Base-by-base conservation (phyloP, 768 basidiomycete species). In the Cystobasidium tubakii region DNA sequence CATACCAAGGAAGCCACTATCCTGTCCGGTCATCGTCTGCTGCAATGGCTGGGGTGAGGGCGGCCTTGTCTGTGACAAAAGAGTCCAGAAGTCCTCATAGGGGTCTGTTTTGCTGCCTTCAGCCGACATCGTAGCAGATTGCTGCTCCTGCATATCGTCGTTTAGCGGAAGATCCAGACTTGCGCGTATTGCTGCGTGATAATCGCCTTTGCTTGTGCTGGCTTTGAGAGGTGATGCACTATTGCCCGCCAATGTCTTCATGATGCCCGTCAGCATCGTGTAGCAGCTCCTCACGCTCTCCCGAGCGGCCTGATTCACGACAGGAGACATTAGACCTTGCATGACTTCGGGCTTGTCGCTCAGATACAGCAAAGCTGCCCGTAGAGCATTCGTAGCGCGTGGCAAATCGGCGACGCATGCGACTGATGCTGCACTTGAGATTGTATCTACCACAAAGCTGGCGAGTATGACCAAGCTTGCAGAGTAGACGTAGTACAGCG, bases 401-500 rank as follows among this genome's bases (percentile, higher is more conserved):
- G 46, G 46, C 4, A 50, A 19, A 50, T 50, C 46, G 21, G 46
- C 46, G 21, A 50, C 46, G 21, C 46, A 50, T 15, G 46, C 46
- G 7, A 50, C 46, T 17, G 46, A 50, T n/a, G 46, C 4, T 15
- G 12, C 46, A n/a, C 46, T 50, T 25, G 57, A 27, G 12, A 60
- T 34, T 6, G 33, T 60, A 34, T 65, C 63, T 27, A 65, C 63
- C 6, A 65, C 36, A 42, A 65, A 29, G 15, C 33, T 43, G 4
- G 33, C 31, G 3, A 65, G 36, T 9, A 65, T 36, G 39, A 65
- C 63, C 39, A 65, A 36, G 29, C 39, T 46, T 17, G 63, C 63
- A 12, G 63, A 65, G 27, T 65, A 27, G 36, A 65, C 63, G 27
- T 65, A 65, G 34, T 65, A 65, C 6, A 65, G 31, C 10, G 25